phyloP scores from a whole-genome alignment of 208 protist genomes.

The Wallacemonas sp. region DNA sequence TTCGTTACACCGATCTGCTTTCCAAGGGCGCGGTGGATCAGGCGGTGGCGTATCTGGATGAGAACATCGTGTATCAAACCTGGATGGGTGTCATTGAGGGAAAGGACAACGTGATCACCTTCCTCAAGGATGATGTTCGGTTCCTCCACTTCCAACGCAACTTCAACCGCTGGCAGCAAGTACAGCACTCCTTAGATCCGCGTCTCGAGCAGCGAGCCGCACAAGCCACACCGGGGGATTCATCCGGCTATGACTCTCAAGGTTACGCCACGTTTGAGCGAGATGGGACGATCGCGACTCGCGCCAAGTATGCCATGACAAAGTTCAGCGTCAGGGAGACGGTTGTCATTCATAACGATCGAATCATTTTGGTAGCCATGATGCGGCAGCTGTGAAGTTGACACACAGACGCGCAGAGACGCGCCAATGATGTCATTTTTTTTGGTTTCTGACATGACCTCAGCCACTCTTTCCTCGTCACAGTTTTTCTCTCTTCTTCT shows the following conservation, averaged over 20 bases:
- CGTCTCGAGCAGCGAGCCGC: constrained; percentile 10
- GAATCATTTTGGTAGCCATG: constrained; percentile 61
- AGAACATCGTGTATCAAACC: constrained; percentile 76
- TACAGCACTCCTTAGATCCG: constrained; percentile 67
- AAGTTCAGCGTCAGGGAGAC: constrained; percentile 62
- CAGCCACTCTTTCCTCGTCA: too few species aligned
- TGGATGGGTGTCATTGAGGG: constrained; percentile 83
- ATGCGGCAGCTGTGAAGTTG: constrained; percentile 52
- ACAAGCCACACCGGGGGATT: constrained; percentile 11
- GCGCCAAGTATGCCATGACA: constrained; percentile 44
- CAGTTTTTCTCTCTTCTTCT: too few species aligned
- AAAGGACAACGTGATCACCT: constrained; percentile 67
- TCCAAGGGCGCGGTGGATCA: constrained; percentile 54
- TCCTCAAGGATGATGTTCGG: constrained; percentile 77
- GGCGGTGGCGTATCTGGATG: constrained; percentile 58
- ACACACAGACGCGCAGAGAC: background rate
- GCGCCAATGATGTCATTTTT: background rate
- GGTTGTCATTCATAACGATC: constrained; percentile 55
- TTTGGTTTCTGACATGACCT: background rate
- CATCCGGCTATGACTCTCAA: constrained; percentile 67
- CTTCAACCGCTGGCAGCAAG: constrained; percentile 72
- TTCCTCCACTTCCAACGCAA: constrained; percentile 64
- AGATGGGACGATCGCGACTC: constrained; percentile 55
- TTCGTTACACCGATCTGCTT: constrained; percentile 65
- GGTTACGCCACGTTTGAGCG: constrained; percentile 82